A percentile compares a stretch with the other conserved stretches of the same genome.
These are phyloP conservation scores for Cryptosporidium meleagridis DNA, from an alignment of 169 alveolate genomes.

Conservation along the genomic window DNA sequence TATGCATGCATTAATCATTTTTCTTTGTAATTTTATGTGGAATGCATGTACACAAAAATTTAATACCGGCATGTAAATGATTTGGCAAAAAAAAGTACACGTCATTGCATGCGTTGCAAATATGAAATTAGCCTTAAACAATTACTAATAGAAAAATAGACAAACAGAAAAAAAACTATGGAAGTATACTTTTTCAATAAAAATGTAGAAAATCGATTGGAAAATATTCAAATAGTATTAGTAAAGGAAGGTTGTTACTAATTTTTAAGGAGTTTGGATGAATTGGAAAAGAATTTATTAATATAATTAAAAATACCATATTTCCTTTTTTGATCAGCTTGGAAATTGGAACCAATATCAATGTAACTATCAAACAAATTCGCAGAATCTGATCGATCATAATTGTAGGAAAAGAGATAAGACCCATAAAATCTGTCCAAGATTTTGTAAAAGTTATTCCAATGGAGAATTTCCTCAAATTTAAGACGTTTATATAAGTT, in stretches of 20 bases:
- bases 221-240: too few species aligned
- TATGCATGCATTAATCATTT: neutral
- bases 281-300: conserved; percentile 14
- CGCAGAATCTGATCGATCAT: conserved; percentile 37
- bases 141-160: neutral
- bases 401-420: conserved; percentile 40
- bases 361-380: conserved; percentile 36
- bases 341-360: conserved; percentile 1
- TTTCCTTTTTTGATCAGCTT: conserved; percentile 7
- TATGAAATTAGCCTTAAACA: neutral
- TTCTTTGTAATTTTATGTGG: neutral
- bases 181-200: too few species aligned
- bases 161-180: neutral
- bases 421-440: conserved; percentile 56
- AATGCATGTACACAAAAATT: neutral
- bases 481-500: conserved; percentile 26
- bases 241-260: neutral
- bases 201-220: too few species aligned
- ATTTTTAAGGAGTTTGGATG: conserved; percentile 15
- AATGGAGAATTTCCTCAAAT: conserved; percentile 43
- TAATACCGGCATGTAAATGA: neutral
- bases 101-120: neutral
- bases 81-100: neutral
- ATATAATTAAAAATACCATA: conserved; percentile 20
- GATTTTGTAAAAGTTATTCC: conserved; percentile 64